Evolutionary conservation across 768 basidiomycete species (phyloP).

Genomic region (Tylopilus sp.): DNA sequence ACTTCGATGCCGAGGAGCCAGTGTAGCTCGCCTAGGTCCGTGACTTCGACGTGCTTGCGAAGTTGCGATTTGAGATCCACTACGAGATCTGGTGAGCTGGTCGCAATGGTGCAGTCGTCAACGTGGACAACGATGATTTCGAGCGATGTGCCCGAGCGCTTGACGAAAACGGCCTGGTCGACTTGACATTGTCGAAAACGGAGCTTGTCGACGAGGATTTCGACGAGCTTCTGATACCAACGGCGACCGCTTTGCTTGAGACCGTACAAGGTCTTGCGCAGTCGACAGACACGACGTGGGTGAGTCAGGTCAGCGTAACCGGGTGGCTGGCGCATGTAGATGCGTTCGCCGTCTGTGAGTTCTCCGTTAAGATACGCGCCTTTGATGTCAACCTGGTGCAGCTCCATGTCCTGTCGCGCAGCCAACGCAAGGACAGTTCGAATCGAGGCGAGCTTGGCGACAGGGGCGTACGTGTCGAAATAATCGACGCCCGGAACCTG

Average conservation of each 20-base stretch:
- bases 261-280: no score
- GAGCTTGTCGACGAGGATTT: not conserved
- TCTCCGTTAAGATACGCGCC: no score
- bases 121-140: not conserved
- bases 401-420: no score
- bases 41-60: not conserved
- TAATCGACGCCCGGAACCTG: no score
- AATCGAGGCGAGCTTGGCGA: no score
- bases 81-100: not conserved
- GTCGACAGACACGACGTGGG: no score
- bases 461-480: no score
- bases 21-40: not conserved
- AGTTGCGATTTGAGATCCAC: not conserved
- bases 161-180: not conserved
- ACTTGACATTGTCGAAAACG: not conserved
- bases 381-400: no score
- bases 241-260: not conserved
- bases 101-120: not conserved
- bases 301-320: not conserved
- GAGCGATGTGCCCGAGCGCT: not conserved
- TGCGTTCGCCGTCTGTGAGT: no score
- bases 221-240: not conserved
- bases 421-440: no score
- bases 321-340: not conserved
- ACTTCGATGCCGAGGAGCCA: conserved; percentile 11